Conservation (phyloP, 140 eudicot species). For the Senecio squalidus region DNA sequence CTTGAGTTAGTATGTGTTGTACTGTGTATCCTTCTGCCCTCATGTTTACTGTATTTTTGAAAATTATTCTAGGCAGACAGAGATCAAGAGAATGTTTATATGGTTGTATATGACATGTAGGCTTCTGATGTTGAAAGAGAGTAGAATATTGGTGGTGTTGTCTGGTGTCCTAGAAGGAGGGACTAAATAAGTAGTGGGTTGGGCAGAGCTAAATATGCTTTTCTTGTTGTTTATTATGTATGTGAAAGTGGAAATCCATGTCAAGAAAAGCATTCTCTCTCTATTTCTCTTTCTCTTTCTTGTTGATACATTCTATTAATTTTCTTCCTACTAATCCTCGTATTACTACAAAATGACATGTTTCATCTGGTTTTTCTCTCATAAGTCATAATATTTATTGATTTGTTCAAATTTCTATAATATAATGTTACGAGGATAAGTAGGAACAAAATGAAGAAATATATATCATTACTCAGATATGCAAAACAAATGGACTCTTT, state of each 20-base stretch:
- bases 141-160: background rate
- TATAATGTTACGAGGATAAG: too few relatives aligned
- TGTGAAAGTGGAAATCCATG: background rate
- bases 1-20: constrained; percentile 57
- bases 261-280: background rate
- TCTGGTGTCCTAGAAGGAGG: constrained; percentile 6
- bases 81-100: constrained; percentile 3
- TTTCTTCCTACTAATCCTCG: too few relatives aligned
- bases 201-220: background rate
- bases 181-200: constrained; percentile 3
- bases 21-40: constrained; percentile 2
- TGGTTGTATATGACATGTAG: background rate
- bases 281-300: background rate
- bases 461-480: too few relatives aligned
- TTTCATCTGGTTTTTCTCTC: too few relatives aligned
- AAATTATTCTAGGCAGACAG: background rate
- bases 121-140: background rate
- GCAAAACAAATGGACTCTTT: too few relatives aligned
- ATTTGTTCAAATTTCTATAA: too few relatives aligned
- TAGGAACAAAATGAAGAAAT: too few relatives aligned
- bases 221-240: background rate
- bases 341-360: too few relatives aligned
- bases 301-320: too few relatives aligned
- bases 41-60: background rate
- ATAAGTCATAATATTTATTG: too few relatives aligned